These are phyloP conservation scores for Takashimella tepidaria DNA, from an alignment of 1,284 basidiomycete species.

Conservation along the genomic window DNA sequence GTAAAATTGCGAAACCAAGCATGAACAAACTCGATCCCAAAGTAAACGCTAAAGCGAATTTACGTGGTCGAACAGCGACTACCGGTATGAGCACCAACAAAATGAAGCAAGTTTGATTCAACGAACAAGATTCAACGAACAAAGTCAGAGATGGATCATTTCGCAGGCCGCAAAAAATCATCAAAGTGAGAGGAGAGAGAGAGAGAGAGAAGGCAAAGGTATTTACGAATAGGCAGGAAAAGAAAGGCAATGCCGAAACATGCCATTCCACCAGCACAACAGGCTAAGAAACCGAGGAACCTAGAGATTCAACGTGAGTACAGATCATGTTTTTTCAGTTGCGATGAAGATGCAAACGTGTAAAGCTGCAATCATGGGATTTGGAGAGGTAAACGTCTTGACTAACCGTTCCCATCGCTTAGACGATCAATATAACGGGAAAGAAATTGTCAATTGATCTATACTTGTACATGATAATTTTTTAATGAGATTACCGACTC, in stretches of 20 bases:
- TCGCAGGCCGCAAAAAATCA: too few relatives aligned
- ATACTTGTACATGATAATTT: too few relatives aligned
- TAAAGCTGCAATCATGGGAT: too few relatives aligned
- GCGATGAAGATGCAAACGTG: too few relatives aligned
- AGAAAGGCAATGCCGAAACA: slow-evolving; percentile 96
- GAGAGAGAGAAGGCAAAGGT: background rate
- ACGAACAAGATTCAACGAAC: background rate
- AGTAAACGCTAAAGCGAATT: slow-evolving; percentile 85
- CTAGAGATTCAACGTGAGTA: slow-evolving; percentile 47
- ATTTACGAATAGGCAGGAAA: slow-evolving; percentile 65
- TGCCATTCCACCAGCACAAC: slow-evolving; percentile 79
- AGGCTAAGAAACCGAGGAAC: slow-evolving; percentile 88
- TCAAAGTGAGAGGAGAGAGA: background rate
- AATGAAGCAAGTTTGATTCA: background rate
- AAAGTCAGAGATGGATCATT: background rate
- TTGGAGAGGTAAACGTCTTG: background rate
- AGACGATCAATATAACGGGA: too few relatives aligned
- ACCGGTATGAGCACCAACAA: too few relatives aligned
- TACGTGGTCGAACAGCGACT: slow-evolving; percentile 73
- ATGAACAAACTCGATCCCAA: slow-evolving; percentile 37
- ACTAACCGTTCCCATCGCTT: slow-evolving; percentile 44
- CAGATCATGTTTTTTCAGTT: too few relatives aligned
- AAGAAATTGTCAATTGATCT: background rate
- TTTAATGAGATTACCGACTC: too few relatives aligned
- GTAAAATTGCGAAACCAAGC: slow-evolving; percentile 54